Percentiles rank a stretch among this genome's conserved stretches.
Evolutionary conservation across 1,284 basidiomycete species (phyloP).

Genomic region (Bjerkandera adusta): DNA sequence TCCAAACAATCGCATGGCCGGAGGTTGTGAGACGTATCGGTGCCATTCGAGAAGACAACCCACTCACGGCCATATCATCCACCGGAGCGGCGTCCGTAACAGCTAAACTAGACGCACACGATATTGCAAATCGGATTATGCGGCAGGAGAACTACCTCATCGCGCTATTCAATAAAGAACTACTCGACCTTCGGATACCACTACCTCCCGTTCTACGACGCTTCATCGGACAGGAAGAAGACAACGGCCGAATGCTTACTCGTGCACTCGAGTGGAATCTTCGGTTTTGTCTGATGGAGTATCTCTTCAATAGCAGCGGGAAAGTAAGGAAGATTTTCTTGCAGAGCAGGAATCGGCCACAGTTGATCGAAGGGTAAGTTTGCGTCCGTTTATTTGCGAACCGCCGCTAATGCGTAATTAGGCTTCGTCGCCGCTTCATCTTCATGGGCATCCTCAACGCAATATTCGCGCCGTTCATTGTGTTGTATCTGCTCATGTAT

Average conservation of each 20-base stretch:
- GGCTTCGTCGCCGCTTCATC: slow-evolving; percentile 82
- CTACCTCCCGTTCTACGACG: slow-evolving; percentile 57
- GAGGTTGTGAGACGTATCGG: slow-evolving; percentile 90
- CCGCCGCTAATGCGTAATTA: too few relatives aligned
- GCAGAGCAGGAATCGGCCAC: slow-evolving; percentile 75
- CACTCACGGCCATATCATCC: slow-evolving; percentile 82
- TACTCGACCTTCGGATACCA: slow-evolving; percentile 86
- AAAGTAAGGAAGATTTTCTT: slow-evolving; percentile 89
- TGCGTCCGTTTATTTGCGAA: background rate
- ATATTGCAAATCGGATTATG: slow-evolving; percentile 95
- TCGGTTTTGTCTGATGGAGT: slow-evolving; percentile 91
- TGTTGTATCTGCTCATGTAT: slow-evolving; percentile 95
- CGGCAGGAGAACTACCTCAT: slow-evolving; percentile 98
- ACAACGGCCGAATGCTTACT: slow-evolving; percentile 78
- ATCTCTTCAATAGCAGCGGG: slow-evolving; percentile 86
- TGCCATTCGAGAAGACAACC: slow-evolving; percentile 87
- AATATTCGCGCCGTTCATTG: slow-evolving; percentile 95
- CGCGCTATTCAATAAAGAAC: slow-evolving; percentile 95
- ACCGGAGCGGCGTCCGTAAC: slow-evolving; percentile 47
- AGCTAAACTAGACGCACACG: slow-evolving; percentile 93
- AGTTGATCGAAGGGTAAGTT: slow-evolving; percentile 82
- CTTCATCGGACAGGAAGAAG: slow-evolving; percentile 51
- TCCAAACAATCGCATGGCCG: slow-evolving; percentile 96
- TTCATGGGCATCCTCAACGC: slow-evolving; percentile 97
- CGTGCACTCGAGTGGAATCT: slow-evolving; percentile 96